Percentiles rank a stretch among this genome's conserved stretches.
Evolutionary conservation across 1,284 basidiomycete genomes (phyloP).

Genomic region (Albatrellus sp.): DNA sequence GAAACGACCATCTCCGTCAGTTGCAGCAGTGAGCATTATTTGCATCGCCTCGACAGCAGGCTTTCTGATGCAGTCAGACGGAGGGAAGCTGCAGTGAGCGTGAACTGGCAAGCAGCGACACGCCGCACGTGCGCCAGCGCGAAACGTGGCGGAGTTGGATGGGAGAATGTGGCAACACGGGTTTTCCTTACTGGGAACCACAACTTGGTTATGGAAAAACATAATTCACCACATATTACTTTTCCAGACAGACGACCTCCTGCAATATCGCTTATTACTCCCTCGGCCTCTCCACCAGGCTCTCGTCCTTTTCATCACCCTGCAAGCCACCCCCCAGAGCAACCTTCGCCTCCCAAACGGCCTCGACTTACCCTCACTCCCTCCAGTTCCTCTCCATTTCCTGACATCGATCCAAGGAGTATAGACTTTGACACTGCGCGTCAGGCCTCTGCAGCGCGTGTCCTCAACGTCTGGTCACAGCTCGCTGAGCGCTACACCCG

Average conservation of each 20-base stretch:
- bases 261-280: constrained; percentile 16
- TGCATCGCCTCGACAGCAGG: too few species aligned
- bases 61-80: too few species aligned
- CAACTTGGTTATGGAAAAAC: constrained; percentile 3
- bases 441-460: constrained; percentile 39
- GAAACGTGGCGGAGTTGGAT: not conserved
- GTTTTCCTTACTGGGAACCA: too few species aligned
- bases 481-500: constrained; percentile 55
- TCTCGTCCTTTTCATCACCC: constrained; percentile 12
- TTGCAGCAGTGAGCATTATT: too few species aligned
- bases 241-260: constrained; percentile 3
- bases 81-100: too few species aligned
- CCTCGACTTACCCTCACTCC: constrained; percentile 21
- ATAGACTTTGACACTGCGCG: constrained; percentile 39
- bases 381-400: constrained; percentile 13
- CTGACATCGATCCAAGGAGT: constrained; percentile 7
- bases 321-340: constrained; percentile 14
- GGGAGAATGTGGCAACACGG: not conserved
- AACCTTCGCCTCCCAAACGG: constrained; percentile 26
- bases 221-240: not conserved
- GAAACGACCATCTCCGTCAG: too few species aligned
- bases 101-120: too few species aligned
- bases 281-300: constrained; percentile 22
- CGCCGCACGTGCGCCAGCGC: too few species aligned
- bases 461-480: constrained; percentile 50